These are phyloP conservation scores for Pyrenochaeta sp. DNA, from an alignment of 2,329 filamentous ascomycete species.

Conservation along the genomic window DNA sequence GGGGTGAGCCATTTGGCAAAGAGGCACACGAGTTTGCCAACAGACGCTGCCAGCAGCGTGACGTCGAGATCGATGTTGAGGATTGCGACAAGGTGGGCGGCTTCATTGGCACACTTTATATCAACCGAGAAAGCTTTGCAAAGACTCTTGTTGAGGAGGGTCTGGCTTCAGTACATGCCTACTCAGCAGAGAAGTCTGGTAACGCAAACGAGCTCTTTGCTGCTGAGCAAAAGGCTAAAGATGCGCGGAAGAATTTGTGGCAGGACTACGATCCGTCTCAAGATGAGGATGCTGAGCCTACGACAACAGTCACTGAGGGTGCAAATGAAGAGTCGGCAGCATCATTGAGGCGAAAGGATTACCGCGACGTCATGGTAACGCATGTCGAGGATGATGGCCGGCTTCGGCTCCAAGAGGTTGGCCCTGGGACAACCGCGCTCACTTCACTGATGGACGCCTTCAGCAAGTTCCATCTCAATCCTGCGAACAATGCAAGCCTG, in stretches of 20 bases:
- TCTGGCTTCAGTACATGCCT: constrained; percentile 88
- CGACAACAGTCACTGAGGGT: constrained; percentile 57
- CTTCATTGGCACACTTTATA: constrained; percentile 93
- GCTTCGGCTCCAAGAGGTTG: constrained; percentile 91
- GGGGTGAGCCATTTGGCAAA: constrained; percentile 91
- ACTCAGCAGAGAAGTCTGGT: constrained; percentile 94
- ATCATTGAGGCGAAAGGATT: constrained; percentile 79
- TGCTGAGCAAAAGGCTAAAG: constrained; percentile 89
- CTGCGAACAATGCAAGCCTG: constrained; percentile 78
- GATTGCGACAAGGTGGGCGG: constrained; percentile 96
- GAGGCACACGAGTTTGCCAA: constrained; percentile 94
- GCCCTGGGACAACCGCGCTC: constrained; percentile 82
- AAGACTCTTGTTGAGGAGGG: constrained; percentile 94
- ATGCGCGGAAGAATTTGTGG: constrained; percentile 87
- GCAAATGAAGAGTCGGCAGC: constrained; percentile 60
- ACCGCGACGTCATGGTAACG: constrained; percentile 92
- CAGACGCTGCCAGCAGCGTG: constrained; percentile 87
- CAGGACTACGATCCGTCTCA: constrained; percentile 92
- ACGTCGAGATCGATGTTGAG: constrained; percentile 94
- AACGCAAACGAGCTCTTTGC: constrained; percentile 87
- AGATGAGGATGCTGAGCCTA: constrained; percentile 69
- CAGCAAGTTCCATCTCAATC: constrained; percentile 86
- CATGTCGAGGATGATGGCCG: constrained; percentile 84
- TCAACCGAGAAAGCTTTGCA: constrained; percentile 95
- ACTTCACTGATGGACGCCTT: constrained; percentile 91